phyloP scores from a whole-genome alignment of 306 rosid genomes.

The Dalbergia cultrata region DNA sequence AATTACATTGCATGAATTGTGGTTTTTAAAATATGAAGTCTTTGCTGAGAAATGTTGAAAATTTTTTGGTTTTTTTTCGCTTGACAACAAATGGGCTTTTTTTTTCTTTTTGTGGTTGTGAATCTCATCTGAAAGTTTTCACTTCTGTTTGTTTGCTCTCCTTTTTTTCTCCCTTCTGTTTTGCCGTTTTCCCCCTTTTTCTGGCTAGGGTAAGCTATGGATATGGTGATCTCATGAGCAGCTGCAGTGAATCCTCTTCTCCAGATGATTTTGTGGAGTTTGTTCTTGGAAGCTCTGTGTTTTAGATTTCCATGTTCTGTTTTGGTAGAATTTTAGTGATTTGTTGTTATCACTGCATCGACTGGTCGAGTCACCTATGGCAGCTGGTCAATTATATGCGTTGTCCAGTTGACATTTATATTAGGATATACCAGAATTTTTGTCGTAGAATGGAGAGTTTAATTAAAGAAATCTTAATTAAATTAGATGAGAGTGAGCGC shows the following conservation, averaged over 20 bases:
- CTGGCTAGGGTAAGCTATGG: constrained; percentile 63
- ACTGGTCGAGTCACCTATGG: constrained; percentile 20
- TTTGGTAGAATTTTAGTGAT: constrained; percentile 1
- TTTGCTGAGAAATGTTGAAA: constrained; percentile 23
- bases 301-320: background rate
- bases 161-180: background rate
- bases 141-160: background rate
- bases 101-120: constrained; percentile 15
- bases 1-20: constrained; percentile 9
- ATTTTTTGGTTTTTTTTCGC: constrained; percentile 11
- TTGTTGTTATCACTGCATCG: constrained; percentile 1
- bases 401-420: constrained; percentile 4
- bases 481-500: background rate
- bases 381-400: constrained; percentile 20
- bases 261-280: constrained; percentile 55
- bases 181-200: background rate
- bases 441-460: constrained; percentile 6
- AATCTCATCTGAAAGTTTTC: constrained; percentile 21
- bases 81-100: constrained; percentile 1
- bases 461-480: background rate
- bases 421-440: constrained; percentile 2
- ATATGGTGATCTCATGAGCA: constrained; percentile 59
- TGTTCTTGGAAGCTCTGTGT: constrained; percentile 38
- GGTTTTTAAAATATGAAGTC: constrained; percentile 1
- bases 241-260: constrained; percentile 54